Evolutionary conservation across 768 basidiomycete species (phyloP).

Genomic region (Cyathus striatus): DNA sequence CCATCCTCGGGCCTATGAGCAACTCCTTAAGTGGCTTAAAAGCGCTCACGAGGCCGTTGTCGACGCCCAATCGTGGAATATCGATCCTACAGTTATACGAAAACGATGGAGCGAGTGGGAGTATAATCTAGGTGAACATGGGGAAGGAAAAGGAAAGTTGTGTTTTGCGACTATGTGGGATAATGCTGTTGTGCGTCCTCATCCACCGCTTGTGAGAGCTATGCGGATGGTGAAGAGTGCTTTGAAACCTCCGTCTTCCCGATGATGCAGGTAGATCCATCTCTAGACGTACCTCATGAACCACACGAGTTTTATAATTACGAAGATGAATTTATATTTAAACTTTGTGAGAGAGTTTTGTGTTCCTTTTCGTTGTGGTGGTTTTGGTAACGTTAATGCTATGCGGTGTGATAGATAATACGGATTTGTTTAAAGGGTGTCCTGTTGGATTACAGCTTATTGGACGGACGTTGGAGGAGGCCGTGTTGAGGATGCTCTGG

Average conservation of each 20-base stretch:
- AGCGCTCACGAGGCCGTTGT: slow-evolving; percentile 47
- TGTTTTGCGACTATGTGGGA: slow-evolving; percentile 51
- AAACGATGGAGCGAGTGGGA: slow-evolving; percentile 42
- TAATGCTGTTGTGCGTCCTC: slow-evolving; percentile 40
- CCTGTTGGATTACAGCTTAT: slow-evolving; percentile 66
- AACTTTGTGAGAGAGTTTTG: slow-evolving; percentile 60
- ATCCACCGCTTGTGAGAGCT: slow-evolving; percentile 49
- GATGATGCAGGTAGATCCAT: slow-evolving; percentile 55
- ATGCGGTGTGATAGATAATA: slow-evolving; percentile 49
- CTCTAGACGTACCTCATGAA: slow-evolving; percentile 40
- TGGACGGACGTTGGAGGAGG: slow-evolving; percentile 64
- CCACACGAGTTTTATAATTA: slow-evolving; percentile 48
- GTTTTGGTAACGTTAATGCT: no score
- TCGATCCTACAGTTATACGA: slow-evolving; percentile 44
- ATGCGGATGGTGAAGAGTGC: slow-evolving; percentile 40
- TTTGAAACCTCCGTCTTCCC: slow-evolving; percentile 51
- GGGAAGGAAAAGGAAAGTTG: slow-evolving; percentile 30
- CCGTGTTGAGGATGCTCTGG: slow-evolving; percentile 58
- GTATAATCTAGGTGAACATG: slow-evolving; percentile 42
- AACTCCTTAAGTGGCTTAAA: slow-evolving; percentile 46
- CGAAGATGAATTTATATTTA: slow-evolving; percentile 46
- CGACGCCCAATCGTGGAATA: slow-evolving; percentile 46
- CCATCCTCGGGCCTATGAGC: slow-evolving; percentile 55
- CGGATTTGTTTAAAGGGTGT: slow-evolving; percentile 44
- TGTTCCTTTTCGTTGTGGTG: no score